These are phyloP conservation scores for Gymnopus androsaceus DNA, from an alignment of 1,284 basidiomycete species.

Conservation along the genomic window DNA sequence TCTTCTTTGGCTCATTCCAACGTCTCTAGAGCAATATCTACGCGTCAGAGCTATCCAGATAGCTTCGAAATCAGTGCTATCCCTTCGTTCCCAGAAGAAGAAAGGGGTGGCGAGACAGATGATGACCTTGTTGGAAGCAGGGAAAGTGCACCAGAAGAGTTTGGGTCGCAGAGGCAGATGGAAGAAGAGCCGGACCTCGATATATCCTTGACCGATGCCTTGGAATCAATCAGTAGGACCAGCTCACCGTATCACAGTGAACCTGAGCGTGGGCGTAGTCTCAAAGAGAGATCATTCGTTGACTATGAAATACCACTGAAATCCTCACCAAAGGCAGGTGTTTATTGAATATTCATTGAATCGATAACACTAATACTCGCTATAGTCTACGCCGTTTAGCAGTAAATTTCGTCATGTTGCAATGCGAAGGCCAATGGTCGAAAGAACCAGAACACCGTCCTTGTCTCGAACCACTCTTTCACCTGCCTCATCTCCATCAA, in stretches of 20 bases:
- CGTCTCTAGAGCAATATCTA: slow-evolving; percentile 14
- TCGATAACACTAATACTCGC: slow-evolving; percentile 4
- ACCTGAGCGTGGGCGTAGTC: slow-evolving; percentile 40
- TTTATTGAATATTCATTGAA: not conserved
- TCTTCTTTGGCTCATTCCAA: slow-evolving; percentile 39
- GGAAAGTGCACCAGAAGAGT: slow-evolving; percentile 52
- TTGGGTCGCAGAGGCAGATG: slow-evolving; percentile 42
- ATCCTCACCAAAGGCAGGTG: slow-evolving; percentile 62
- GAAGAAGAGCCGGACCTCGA: slow-evolving; percentile 40
- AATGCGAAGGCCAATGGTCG: slow-evolving; percentile 25
- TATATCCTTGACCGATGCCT: slow-evolving; percentile 58
- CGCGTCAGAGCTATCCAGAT: slow-evolving; percentile 27
- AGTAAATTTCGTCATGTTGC: slow-evolving; percentile 64
- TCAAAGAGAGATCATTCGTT: slow-evolving; percentile 43
- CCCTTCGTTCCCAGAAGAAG: slow-evolving; percentile 49
- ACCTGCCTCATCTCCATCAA: slow-evolving; percentile 55
- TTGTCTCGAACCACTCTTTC: slow-evolving; percentile 67
- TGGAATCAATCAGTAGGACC: slow-evolving; percentile 59
- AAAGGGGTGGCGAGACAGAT: slow-evolving; percentile 34
- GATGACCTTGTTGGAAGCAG: slow-evolving; percentile 39
- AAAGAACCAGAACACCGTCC: slow-evolving; percentile 70
- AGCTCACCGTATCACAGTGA: slow-evolving; percentile 49
- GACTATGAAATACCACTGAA: slow-evolving; percentile 66
- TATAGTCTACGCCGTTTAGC: slow-evolving; percentile 65
- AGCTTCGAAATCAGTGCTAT: slow-evolving; percentile 66